These are phyloP conservation scores for Thinopyrum elongatum DNA, from an alignment of 176 grass and related monocot species.

Conservation along the genomic window DNA sequence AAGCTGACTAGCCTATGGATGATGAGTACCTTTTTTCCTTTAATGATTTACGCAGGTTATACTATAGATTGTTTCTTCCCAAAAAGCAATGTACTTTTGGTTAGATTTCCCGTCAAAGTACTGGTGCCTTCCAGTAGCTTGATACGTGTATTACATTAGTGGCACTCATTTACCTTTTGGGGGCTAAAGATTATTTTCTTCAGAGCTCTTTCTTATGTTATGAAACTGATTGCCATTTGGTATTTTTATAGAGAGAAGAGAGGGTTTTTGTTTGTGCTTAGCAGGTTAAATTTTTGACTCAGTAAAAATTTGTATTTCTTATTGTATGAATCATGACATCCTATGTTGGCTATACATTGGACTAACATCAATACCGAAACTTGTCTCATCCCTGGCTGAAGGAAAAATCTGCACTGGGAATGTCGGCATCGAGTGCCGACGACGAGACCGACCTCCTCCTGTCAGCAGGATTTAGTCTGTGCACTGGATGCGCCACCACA, in stretches of 20 bases:
- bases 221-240: background rate
- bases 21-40: background rate
- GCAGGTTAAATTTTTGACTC: background rate
- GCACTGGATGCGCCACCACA: background rate
- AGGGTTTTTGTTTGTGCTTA: background rate
- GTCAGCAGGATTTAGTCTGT: background rate
- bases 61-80: background rate
- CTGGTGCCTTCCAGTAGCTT: conserved; percentile 5
- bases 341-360: conserved; percentile 32
- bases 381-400: conserved; percentile 29
- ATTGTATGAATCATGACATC: background rate
- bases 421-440: background rate
- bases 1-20: conserved; percentile 61
- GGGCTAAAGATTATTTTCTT: too few species aligned
- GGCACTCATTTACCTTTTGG: background rate
- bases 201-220: background rate
- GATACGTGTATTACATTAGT: background rate
- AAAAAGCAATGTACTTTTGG: background rate
- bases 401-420: conserved; percentile 39
- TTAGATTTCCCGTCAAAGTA: background rate
- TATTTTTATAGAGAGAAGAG: background rate
- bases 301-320: conserved; percentile 2
- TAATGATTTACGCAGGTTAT: background rate
- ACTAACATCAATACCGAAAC: background rate
- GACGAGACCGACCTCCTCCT: background rate